These are phyloP conservation scores for Raphanus hybrid DNA, from an alignment of 441 rosid species.

Conservation along the genomic window DNA sequence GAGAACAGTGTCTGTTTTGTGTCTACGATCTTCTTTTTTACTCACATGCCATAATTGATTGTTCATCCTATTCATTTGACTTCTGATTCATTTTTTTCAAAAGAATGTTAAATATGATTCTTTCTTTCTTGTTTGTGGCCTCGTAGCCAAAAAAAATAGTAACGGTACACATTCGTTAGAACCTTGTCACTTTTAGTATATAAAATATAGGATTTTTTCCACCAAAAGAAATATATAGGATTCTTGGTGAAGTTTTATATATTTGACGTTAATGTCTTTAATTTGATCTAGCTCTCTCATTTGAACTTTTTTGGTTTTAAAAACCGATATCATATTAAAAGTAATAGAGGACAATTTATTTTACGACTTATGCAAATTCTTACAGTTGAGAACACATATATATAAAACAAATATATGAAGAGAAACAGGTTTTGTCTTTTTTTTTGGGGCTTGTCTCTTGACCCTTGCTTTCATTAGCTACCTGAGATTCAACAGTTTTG, in stretches of 20 bases:
- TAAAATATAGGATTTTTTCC: not conserved
- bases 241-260: not conserved
- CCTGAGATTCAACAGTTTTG: too few relatives aligned
- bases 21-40: not conserved
- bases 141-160: not conserved
- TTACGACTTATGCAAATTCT: not conserved
- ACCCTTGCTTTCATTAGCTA: too few relatives aligned
- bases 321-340: not conserved
- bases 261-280: not conserved
- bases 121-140: not conserved
- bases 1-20: slow-evolving; percentile 19
- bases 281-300: not conserved
- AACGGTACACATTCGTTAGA: not conserved
- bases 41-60: slow-evolving; percentile 41
- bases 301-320: not conserved
- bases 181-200: not conserved
- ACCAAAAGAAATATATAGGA: not conserved
- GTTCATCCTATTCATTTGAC: slow-evolving; percentile 24
- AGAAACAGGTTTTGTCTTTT: too few relatives aligned
- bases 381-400: not conserved
- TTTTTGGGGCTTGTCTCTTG: too few relatives aligned
- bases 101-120: not conserved
- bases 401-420: not conserved
- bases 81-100: not conserved
- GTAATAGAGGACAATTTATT: not conserved